Conservation (phyloP, 208 protist genomes). For the Crithidia expoeki region DNA sequence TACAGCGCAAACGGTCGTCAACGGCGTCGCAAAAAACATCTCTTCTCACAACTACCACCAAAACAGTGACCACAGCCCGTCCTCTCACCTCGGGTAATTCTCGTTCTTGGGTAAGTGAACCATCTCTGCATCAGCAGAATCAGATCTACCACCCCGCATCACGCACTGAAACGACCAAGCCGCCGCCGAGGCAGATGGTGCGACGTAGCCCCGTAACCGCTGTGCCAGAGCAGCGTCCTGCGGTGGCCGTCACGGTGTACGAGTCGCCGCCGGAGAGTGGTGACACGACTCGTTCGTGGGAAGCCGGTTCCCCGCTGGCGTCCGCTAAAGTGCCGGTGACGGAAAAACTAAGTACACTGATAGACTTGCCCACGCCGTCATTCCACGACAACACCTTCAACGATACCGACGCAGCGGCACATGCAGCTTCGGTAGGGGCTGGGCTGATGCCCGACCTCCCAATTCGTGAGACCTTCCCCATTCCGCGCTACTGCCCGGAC, state of each 20-base stretch:
- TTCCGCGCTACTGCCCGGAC: slow-evolving; percentile 54
- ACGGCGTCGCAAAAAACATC: neutral
- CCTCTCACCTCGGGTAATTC: too few species aligned
- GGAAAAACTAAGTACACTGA: neutral
- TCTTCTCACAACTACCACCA: neutral
- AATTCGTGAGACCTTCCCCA: slow-evolving; percentile 60
- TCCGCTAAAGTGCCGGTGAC: neutral
- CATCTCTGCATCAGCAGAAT: neutral
- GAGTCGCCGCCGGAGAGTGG: neutral
- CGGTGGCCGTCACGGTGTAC: neutral
- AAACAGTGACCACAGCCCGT: too few species aligned
- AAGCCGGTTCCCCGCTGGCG: neutral
- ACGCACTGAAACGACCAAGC: neutral
- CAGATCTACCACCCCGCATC: neutral
- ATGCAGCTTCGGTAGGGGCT: slow-evolving; percentile 20
- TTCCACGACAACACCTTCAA: slow-evolving; percentile 9
- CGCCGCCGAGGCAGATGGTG: neutral
- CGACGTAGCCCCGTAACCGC: neutral
- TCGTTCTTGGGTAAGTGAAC: too few species aligned
- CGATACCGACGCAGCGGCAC: slow-evolving; percentile 35
- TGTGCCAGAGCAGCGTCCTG: neutral
- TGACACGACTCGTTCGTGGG: slow-evolving; percentile 1
- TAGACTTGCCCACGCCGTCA: neutral
- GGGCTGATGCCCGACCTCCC: neutral
- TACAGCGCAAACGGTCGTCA: neutral